Evolutionary conservation across 495 filamentous ascomycete genomes (phyloP).

Genomic region (Saxophila tyrrhenica): DNA sequence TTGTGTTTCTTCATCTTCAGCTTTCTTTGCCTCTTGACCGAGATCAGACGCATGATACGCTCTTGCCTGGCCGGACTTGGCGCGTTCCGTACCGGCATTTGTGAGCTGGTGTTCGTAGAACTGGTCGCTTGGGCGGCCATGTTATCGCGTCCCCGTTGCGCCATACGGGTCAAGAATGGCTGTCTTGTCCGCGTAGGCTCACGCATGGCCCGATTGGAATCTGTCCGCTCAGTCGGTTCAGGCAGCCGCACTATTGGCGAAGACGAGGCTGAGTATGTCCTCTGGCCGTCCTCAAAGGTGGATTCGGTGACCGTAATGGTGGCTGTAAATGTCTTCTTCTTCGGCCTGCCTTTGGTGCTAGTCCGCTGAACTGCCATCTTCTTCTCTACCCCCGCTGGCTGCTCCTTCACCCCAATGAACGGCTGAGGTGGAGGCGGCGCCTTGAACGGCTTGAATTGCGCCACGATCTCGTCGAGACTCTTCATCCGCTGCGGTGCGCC

Average conservation of each 20-base stretch:
- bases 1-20: conserved; percentile 99
- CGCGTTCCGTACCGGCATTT: neutral
- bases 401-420: conserved; percentile 30
- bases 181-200: conserved; percentile 11
- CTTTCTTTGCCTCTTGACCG: conserved; percentile 76
- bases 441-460: conserved; percentile 61
- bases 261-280: conserved; percentile 38
- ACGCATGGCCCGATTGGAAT: conserved; percentile 7
- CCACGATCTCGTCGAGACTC: conserved; percentile 42
- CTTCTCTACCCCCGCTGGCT: conserved; percentile 17
- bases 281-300: conserved; percentile 55
- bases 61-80: conserved; percentile 2
- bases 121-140: neutral
- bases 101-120: neutral
- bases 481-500: conserved; percentile 32
- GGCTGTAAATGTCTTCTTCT: conserved; percentile 59
- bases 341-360: conserved; percentile 5
- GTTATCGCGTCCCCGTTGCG: conserved; percentile 11
- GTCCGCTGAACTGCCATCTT: conserved; percentile 24
- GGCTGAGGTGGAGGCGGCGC: conserved; percentile 65
- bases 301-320: conserved; percentile 74
- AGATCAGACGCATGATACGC: conserved; percentile 41
- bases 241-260: conserved; percentile 27
- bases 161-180: conserved; percentile 30
- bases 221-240: neutral